Base-by-base conservation (phyloP, 768 basidiomycete genomes). In the Mycena albidolilacea region DNA sequence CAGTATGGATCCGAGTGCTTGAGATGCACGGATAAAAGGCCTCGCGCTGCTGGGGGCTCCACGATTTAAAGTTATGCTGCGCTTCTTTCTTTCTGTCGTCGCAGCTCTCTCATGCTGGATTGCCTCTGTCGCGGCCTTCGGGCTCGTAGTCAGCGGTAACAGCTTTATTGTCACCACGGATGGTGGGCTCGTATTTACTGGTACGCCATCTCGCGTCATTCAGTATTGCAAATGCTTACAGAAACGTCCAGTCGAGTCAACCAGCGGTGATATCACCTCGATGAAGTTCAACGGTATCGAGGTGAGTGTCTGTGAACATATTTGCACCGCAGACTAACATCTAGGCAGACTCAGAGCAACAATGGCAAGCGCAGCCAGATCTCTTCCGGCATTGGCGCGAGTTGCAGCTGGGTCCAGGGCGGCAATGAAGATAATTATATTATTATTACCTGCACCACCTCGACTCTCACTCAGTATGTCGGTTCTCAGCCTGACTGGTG, bases 231-330 rank as follows among this genome's bases (percentile, higher is more conserved):
- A 55, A 3, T 46, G 10, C 41, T 43, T 35, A 38, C 37, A 1
- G 5, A 48, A 0, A 23, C 19, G 23, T 76, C 67, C 37, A 84
- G n/a, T 66, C 50, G 44, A 69, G 21, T 30, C 77, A 5, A 74
- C 81, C 35, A 85, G 85, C 76, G 85, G 86, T 11, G 86, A 88
- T 76, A 85, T 88, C 39, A 87, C 83, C 3, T 87, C 86, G 1
- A 70, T 88, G 35, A 73, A 80, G 37, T 88, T 82, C 79, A 86
- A 87, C 70, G 85, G 87, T 35, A 84, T 82, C 64, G 81, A 88
- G 75, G 77, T 87, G 44, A 87, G 87, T 70, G 86, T 43, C 41
- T 9, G 41, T 37, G 35, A 19, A 10, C 17, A 15, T 38, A 0
- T 21, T 12, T 67, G 23, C 4, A 12, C 41, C 30, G 15, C 15